These are phyloP conservation scores for Neonectria hederae DNA, from an alignment of 2,329 filamentous ascomycete genomes.

Conservation along the genomic window DNA sequence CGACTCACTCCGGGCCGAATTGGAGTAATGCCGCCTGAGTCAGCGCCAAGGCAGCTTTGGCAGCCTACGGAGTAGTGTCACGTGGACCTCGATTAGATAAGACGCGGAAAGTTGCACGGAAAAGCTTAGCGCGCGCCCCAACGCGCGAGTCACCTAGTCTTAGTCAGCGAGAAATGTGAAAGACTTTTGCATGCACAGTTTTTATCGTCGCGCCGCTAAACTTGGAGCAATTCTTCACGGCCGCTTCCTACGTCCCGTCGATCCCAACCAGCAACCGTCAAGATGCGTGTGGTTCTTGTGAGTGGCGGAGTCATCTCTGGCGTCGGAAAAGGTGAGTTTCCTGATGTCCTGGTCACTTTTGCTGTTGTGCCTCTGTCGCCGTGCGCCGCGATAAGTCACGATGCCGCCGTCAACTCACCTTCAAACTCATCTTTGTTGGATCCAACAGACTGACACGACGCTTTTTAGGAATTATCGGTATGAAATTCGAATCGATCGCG, in stretches of 20 bases:
- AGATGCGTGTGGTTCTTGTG: constrained; percentile 35
- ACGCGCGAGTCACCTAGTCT: background rate
- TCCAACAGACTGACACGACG: constrained; percentile 14
- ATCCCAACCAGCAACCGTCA: constrained; percentile 13
- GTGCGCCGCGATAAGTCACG: background rate
- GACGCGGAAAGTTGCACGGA: background rate
- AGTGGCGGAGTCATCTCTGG: constrained; percentile 35
- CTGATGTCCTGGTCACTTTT: background rate
- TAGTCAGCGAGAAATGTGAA: background rate
- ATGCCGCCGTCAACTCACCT: background rate
- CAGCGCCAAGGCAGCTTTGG: too few species aligned
- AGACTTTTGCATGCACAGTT: background rate
- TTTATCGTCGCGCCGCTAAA: background rate
- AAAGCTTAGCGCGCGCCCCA: background rate
- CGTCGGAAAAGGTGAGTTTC: constrained; percentile 31
- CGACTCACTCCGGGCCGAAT: background rate
- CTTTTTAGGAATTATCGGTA: background rate
- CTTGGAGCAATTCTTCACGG: background rate
- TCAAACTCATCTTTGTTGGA: background rate
- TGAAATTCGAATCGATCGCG: background rate
- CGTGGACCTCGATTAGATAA: background rate
- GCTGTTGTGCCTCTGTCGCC: background rate
- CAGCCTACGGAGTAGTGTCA: too few species aligned
- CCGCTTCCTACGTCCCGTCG: background rate
- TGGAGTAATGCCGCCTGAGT: background rate